Percentiles rank a stretch among this genome's conserved stretches.
Conservation (phyloP, 2,329 filamentous ascomycete genomes). For the Calycina marina region DNA sequence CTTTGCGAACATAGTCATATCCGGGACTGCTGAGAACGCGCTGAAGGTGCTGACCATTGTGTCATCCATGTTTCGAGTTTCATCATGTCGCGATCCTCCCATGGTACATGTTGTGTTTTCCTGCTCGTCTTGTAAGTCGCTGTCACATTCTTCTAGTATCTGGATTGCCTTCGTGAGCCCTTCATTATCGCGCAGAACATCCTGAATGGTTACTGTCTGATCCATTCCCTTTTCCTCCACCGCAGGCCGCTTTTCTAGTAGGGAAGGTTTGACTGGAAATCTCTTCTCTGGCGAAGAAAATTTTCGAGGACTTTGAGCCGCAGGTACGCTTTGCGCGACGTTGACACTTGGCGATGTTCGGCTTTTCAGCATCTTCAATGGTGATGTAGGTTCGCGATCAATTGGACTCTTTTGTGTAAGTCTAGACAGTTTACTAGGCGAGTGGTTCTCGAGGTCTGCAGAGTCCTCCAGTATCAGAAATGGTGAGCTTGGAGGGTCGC, state of each 20-base stretch:
- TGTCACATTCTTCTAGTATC: conserved; percentile 40
- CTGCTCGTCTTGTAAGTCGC: conserved; percentile 17
- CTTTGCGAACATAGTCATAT: conserved; percentile 70
- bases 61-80: conserved; percentile 24
- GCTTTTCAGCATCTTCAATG: conserved; percentile 20
- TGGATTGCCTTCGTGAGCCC: conserved; percentile 44
- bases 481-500: conserved; percentile 19
- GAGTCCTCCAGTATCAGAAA: conserved; percentile 14
- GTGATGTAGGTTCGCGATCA: conserved; percentile 14
- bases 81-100: conserved; percentile 22
- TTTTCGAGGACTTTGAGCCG: conserved; percentile 29
- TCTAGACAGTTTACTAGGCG: conserved; percentile 16
- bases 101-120: conserved; percentile 16
- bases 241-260: conserved; percentile 21
- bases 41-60: conserved; percentile 39
- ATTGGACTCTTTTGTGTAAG: conserved; percentile 13
- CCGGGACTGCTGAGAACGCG: conserved; percentile 77
- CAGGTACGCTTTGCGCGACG: conserved; percentile 9
- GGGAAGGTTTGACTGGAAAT: conserved; percentile 42
- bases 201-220: conserved; percentile 27
- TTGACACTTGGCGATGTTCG: conserved; percentile 11
- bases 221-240: conserved; percentile 14
- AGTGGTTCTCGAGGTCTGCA: conserved; percentile 18
- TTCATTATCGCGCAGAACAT: conserved; percentile 38
- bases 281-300: conserved; percentile 37